Conservation (phyloP, 169 alveolate genomes). For the Cryptosporidium sp. region DNA sequence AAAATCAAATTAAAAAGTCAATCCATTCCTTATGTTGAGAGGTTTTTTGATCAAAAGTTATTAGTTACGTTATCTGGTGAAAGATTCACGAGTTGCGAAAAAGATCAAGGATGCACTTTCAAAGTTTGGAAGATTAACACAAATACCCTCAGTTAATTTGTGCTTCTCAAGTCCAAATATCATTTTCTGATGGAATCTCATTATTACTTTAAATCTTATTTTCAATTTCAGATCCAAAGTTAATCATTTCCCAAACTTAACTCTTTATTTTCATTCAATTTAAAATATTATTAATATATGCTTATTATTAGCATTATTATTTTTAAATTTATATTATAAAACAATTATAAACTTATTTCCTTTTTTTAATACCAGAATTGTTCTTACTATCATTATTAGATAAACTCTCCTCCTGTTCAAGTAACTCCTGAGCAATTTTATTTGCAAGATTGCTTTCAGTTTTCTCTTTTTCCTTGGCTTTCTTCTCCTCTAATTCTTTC, state of each 20-base stretch:
- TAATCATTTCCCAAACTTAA: not conserved
- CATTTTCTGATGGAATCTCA: not conserved
- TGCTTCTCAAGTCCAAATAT: not conserved
- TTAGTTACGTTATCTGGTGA: conserved; percentile 60
- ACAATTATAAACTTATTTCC: not conserved
- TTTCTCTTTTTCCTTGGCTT: conserved; percentile 41
- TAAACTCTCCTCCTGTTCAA: not conserved
- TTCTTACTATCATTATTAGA: not conserved
- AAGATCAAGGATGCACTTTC: not conserved
- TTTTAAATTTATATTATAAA: not conserved
- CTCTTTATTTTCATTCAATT: not conserved
- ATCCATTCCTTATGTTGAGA: conserved; percentile 42
- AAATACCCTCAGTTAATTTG: not conserved
- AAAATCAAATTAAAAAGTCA: conserved; percentile 16
- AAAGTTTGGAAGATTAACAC: conserved; percentile 1
- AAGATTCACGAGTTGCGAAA: conserved; percentile 16
- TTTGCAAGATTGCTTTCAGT: conserved; percentile 29
- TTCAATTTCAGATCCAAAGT: not conserved
- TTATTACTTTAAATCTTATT: no score
- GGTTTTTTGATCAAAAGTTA: not conserved
- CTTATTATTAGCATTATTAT: no score
- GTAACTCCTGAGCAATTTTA: conserved; percentile 49
- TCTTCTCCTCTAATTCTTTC: conserved; percentile 46
- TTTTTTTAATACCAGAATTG: conserved; percentile 8
- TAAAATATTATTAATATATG: no score